Evolutionary conservation across 2,329 filamentous ascomycete genomes (phyloP).

Genomic region (Plectosphaerella sp.): DNA sequence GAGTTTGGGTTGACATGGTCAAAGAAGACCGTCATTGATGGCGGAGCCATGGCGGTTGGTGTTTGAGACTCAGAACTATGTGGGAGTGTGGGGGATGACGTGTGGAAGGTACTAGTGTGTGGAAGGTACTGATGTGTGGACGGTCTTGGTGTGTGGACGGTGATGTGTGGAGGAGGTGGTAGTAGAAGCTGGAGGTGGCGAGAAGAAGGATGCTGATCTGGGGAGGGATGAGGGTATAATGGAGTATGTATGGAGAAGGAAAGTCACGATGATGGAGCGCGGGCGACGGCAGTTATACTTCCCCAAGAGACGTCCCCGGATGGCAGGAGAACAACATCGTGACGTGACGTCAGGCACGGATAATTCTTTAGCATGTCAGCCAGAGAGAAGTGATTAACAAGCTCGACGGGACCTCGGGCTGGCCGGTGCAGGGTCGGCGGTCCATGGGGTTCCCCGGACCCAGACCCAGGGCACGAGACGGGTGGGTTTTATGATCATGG

Average conservation of each 20-base stretch:
- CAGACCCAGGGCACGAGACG: neutral
- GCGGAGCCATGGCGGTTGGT: slow-evolving; percentile 7
- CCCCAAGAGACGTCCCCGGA: neutral
- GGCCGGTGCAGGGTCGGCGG: neutral
- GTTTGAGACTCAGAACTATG: neutral
- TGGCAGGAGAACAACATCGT: neutral
- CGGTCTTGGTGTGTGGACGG: neutral
- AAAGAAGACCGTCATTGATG: slow-evolving; percentile 29
- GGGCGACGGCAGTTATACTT: neutral
- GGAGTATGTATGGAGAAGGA: too few relatives aligned
- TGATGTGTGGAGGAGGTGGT: neutral
- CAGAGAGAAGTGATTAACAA: too few relatives aligned
- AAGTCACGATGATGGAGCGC: too few relatives aligned
- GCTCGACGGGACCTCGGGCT: neutral
- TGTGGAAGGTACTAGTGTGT: neutral
- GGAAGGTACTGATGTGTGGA: neutral
- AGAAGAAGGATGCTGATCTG: too few relatives aligned
- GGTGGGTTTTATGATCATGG: neutral
- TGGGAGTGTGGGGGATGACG: neutral
- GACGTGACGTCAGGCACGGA: neutral
- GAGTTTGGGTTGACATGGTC: slow-evolving; percentile 36
- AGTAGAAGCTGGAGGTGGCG: too few relatives aligned
- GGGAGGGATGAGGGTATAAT: too few relatives aligned
- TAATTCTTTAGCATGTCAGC: neutral
- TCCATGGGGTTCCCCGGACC: neutral